Evolutionary conservation across 768 basidiomycete species (phyloP).

Genomic region (Termitomyces titanicus): DNA sequence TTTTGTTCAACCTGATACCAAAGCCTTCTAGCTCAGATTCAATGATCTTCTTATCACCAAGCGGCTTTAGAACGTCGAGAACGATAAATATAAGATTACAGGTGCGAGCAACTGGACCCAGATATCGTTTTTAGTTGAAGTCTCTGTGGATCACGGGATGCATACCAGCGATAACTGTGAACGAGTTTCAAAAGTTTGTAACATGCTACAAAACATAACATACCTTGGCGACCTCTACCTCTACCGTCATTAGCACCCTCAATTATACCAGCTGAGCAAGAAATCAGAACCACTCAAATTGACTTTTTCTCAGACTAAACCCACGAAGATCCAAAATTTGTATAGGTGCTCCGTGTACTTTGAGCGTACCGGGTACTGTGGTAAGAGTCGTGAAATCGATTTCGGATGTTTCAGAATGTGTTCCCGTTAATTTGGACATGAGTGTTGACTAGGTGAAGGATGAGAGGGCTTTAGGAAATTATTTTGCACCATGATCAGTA

Average conservation of each 20-base stretch:
- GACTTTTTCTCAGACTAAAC: slow-evolving; percentile 25
- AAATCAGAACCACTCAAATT: neutral
- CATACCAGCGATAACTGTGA: slow-evolving; percentile 74
- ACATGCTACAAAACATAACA: slow-evolving; percentile 21
- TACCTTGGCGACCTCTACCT: slow-evolving; percentile 92
- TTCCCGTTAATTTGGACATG: slow-evolving; percentile 96
- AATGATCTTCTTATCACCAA: slow-evolving; percentile 90
- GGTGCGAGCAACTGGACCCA: slow-evolving; percentile 82
- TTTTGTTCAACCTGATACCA: slow-evolving; percentile 94
- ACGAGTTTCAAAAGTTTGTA: neutral
- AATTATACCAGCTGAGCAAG: slow-evolving; percentile 81
- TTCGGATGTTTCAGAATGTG: slow-evolving; percentile 92
- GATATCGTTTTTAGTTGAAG: slow-evolving; percentile 10
- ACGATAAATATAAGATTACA: slow-evolving; percentile 99
- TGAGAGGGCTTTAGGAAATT: neutral
- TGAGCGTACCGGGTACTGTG: slow-evolving; percentile 92
- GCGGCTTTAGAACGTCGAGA: slow-evolving; percentile 96
- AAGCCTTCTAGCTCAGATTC: slow-evolving; percentile 97
- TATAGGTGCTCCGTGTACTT: slow-evolving; percentile 94
- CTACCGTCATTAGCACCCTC: slow-evolving; percentile 96
- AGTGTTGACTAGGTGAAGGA: slow-evolving; percentile 63
- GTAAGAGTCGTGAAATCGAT: slow-evolving; percentile 97
- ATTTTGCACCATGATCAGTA: neutral
- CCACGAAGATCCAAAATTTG: slow-evolving; percentile 90
- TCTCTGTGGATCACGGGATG: slow-evolving; percentile 10